These are phyloP conservation scores for Naegleria gruberi DNA, from an alignment of 208 protist genomes.

Conservation along the genomic window DNA sequence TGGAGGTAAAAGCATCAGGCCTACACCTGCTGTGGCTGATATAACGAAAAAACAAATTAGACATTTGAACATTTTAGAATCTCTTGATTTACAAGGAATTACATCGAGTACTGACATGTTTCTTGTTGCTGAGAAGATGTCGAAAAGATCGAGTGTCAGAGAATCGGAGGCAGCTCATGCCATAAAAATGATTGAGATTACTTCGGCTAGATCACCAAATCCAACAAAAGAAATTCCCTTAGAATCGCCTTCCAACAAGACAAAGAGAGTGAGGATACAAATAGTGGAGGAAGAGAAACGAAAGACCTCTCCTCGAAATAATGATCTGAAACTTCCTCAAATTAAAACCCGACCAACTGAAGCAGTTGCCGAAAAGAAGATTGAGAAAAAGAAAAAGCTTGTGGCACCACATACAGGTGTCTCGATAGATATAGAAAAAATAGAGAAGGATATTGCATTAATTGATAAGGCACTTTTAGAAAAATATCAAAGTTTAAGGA, in stretches of 20 bases:
- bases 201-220: not conserved
- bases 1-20: not conserved
- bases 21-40: not conserved
- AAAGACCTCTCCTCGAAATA: not conserved
- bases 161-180: not conserved
- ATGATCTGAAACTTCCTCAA: not conserved
- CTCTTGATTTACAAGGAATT: not conserved
- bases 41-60: not conserved
- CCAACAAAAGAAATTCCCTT: not conserved
- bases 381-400: not conserved
- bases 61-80: not conserved
- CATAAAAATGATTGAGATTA: not conserved
- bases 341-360: not conserved
- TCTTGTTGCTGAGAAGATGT: not conserved
- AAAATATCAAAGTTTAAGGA: not conserved
- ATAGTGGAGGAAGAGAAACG: not conserved
- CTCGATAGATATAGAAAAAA: not conserved
- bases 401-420: not conserved
- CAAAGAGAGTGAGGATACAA: not conserved
- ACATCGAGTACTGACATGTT: not conserved
- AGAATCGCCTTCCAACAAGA: not conserved
- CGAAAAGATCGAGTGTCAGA: not conserved
- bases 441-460: not conserved
- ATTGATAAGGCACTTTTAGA: not conserved
- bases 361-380: not conserved